phyloP scores from a whole-genome alignment of 2,329 filamentous ascomycete species.

The Alternaria hordeiaustralica region DNA sequence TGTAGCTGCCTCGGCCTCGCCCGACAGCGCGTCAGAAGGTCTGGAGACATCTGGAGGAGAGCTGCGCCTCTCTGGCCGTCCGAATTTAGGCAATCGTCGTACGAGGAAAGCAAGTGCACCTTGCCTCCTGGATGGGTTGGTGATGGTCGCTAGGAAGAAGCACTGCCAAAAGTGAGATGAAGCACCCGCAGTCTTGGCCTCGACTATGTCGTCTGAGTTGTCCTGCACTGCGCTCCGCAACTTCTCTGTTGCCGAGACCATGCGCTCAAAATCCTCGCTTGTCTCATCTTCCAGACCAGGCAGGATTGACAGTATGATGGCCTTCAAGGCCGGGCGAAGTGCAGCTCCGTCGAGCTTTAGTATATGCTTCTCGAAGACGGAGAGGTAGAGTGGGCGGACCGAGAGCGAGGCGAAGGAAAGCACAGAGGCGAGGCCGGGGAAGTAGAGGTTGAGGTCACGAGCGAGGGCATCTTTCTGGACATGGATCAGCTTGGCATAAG shows the following conservation, averaged over 20 bases:
- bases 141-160: conserved; percentile 91
- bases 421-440: conserved; percentile 86
- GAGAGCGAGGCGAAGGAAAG: conserved; percentile 94
- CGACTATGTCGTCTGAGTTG: conserved; percentile 56
- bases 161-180: conserved; percentile 98
- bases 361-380: conserved; percentile 81
- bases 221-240: conserved; percentile 72
- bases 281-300: conserved; percentile 95
- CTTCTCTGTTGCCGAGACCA: conserved; percentile 76
- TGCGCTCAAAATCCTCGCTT: conserved; percentile 94
- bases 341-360: conserved; percentile 72
- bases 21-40: conserved; percentile 48
- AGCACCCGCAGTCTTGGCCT: conserved; percentile 52
- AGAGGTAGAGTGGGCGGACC: conserved; percentile 83
- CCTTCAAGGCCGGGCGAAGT: conserved; percentile 86
- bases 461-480: conserved; percentile 72
- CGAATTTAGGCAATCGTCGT: conserved; percentile 77
- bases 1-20: conserved; percentile 70
- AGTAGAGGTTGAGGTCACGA: conserved; percentile 82
- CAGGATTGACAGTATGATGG: conserved; percentile 84
- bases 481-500: conserved; percentile 30
- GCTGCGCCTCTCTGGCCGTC: conserved; percentile 34
- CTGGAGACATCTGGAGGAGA: conserved; percentile 22
- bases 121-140: conserved; percentile 80
- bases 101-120: conserved; percentile 87